phyloP scores from a whole-genome alignment of 2,329 filamentous ascomycete genomes.

The Sporothrix curviconia region DNA sequence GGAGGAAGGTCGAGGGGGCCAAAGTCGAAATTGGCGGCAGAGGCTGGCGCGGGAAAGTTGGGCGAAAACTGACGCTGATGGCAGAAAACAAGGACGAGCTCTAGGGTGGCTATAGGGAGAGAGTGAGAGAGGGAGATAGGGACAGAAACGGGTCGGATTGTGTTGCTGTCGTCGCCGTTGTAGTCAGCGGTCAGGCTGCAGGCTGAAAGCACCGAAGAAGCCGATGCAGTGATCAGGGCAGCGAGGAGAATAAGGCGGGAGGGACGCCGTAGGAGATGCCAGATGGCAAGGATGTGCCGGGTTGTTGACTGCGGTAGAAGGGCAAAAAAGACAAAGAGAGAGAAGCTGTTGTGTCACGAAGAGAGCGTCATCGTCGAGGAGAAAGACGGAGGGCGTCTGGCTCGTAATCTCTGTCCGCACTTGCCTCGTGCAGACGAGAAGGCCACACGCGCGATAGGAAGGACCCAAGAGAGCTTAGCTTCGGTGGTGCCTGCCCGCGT shows the following conservation, averaged over 20 bases:
- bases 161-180: no score
- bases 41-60: neutral
- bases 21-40: neutral
- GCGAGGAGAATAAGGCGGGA: neutral
- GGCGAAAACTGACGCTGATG: neutral
- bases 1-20: neutral
- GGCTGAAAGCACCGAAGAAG: no score
- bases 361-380: slow-evolving; percentile 6
- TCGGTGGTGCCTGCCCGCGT: neutral
- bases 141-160: no score
- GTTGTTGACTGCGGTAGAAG: neutral
- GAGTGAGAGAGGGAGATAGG: no score
- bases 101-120: neutral
- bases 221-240: no score
- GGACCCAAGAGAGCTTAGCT: neutral
- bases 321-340: neutral
- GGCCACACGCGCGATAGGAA: neutral
- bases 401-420: no score
- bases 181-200: no score
- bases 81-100: neutral
- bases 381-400: no score
- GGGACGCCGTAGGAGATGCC: neutral
- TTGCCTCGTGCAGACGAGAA: neutral
- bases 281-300: neutral
- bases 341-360: neutral